These are phyloP conservation scores for Phytopythium mirpurense DNA, from an alignment of 352 stramenopile species.

Conservation along the genomic window DNA sequence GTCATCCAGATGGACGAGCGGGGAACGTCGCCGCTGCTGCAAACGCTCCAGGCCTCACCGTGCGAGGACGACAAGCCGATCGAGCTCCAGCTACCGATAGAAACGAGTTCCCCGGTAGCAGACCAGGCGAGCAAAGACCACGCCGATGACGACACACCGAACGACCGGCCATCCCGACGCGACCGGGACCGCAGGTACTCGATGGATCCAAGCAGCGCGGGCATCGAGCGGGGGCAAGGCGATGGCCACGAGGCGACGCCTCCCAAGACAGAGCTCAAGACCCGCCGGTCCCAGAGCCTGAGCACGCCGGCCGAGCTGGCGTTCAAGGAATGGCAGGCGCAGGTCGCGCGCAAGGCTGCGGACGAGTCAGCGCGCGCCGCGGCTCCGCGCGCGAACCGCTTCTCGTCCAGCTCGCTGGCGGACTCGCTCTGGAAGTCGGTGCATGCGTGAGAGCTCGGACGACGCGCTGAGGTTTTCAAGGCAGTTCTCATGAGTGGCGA, in stretches of 20 bases:
- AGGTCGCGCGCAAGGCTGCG: background rate
- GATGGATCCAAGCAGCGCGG: too few species aligned
- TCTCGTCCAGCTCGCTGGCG: slow-evolving; percentile 5
- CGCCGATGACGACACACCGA: background rate
- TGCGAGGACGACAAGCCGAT: background rate
- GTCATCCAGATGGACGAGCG: slow-evolving; percentile 2
- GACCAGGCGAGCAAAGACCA: background rate
- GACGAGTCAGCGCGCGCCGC: background rate
- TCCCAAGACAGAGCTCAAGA: too few species aligned
- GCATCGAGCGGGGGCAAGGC: too few species aligned
- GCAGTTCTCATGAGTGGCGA: too few species aligned
- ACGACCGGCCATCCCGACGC: too few species aligned
- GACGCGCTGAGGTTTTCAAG: too few species aligned
- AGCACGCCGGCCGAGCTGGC: background rate
- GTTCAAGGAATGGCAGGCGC: background rate
- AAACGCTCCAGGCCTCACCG: background rate
- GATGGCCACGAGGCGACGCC: too few species aligned
- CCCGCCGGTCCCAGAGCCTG: slow-evolving; percentile 1
- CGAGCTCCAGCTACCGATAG: slow-evolving; percentile 1
- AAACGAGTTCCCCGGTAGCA: background rate
- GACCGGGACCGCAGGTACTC: too few species aligned
- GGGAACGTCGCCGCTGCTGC: background rate
- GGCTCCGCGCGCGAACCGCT: background rate
- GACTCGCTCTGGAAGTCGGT: slow-evolving; percentile 15
- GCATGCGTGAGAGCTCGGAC: too few species aligned